Evolutionary conservation across 257 asterid genomes (phyloP), one percentile per base, ranked within the genome.

Genomic region (Voacanga thouarsii): DNA sequence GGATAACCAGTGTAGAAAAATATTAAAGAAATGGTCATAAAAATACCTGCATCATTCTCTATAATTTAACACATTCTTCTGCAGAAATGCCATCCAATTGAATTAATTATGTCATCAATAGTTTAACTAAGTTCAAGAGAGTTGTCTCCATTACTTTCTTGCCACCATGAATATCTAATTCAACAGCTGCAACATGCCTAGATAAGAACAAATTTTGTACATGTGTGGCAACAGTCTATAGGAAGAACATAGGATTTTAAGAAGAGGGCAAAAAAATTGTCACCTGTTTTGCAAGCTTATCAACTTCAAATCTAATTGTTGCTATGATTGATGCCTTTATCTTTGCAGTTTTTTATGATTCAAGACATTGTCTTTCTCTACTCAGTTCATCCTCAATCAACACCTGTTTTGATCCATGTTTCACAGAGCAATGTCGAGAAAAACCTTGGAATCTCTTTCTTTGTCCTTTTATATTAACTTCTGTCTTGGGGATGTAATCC

Each of bases 31-130:
- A n/a, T n/a, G n/a, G n/a, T n/a, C n/a, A n/a, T n/a, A n/a, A n/a
- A n/a, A n/a, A n/a, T n/a, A n/a, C n/a, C n/a, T n/a, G n/a, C n/a
- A n/a, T n/a, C n/a, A n/a, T n/a, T n/a, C n/a, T n/a, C n/a, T n/a
- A n/a, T n/a, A n/a, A n/a, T n/a, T n/a, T n/a, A n/a, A n/a, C n/a
- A n/a, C n/a, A n/a, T n/a, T n/a, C n/a, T n/a, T n/a, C n/a, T n/a
- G n/a, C n/a, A n/a, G n/a, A n/a, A n/a, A n/a, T n/a, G n/a, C n/a
- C n/a, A n/a, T 94, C 98, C 82, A 94, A 82, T 74, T 92, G 92
- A 28, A 94, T 92, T 61, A 92, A 86, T 78, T 94, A 90, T 76
- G 87, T 91, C 98, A 94, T 94, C 81, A 92, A 71, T 79, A 88
- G 57, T 83, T 94, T 97, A 81, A 85, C 89, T 86, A 92, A 71